A percentile compares a stretch with the other conserved stretches of the same genome.
phyloP scores from a whole-genome alignment of 208 protist species.

The Naegleria lovaniensis region DNA sequence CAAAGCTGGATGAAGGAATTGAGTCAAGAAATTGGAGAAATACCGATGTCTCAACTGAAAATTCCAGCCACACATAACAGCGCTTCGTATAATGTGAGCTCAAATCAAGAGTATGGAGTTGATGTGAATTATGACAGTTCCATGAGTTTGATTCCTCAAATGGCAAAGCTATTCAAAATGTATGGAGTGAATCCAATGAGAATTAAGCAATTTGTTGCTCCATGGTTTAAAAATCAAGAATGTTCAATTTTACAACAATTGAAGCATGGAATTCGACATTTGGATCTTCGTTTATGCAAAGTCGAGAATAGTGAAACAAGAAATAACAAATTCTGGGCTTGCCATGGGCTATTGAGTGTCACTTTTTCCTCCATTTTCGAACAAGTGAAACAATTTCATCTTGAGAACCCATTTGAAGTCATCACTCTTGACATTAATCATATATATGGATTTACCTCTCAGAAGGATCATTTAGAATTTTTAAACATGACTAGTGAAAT shows the following conservation, averaged over 20 bases:
- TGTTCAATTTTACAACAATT: background rate
- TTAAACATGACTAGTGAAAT: background rate
- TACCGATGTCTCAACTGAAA: background rate
- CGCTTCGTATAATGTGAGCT: background rate
- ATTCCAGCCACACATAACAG: background rate
- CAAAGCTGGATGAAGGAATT: background rate
- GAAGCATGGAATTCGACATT: background rate
- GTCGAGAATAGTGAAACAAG: background rate
- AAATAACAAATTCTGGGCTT: background rate
- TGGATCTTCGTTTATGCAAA: background rate
- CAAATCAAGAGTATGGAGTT: background rate
- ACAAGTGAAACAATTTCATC: background rate
- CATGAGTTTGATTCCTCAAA: background rate
- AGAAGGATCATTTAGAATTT: background rate
- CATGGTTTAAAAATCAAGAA: background rate
- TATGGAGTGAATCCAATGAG: background rate
- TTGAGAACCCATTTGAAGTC: background rate
- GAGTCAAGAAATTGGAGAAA: background rate
- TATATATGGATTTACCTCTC: background rate
- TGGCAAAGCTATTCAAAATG: background rate
- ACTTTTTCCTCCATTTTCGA: background rate
- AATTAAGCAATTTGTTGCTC: conserved; percentile 3
- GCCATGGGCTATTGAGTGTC: background rate
- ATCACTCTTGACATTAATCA: background rate
- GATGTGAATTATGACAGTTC: background rate